Base-by-base conservation (phyloP, 257 asterid species). In the Knoxia roxburghii region DNA sequence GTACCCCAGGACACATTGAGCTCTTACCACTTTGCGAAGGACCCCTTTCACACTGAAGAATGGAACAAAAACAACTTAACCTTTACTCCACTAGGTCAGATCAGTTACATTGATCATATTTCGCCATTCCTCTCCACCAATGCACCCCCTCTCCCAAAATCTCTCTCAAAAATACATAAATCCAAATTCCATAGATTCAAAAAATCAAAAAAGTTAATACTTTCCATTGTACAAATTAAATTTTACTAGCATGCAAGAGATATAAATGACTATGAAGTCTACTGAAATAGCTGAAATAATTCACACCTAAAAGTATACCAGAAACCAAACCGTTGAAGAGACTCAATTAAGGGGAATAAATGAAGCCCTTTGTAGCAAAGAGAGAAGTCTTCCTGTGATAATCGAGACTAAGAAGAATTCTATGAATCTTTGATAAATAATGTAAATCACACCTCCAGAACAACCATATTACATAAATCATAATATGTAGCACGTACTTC, bases 401-500 rank as follows among this genome's bases (percentile, higher is more conserved):
- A 23, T 0, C 10, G 30, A 5, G 15, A 53, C 6, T 27, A 53
- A 12, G 11, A 50, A 50, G 13, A 50, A 50, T 21, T 1, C 3
- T 20, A 20, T 18, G 6, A 8, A 23, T 53, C 26, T 23, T 13
- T 24, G 59, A 23, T 9, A 26, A 52, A 52, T n/a, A 27, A 4
- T 6, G 3, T 23, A 24, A 18, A n/a, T n/a, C n/a, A n/a, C n/a
- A n/a, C n/a, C 20, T 23, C 35, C 15, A 53, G 26, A 14, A 53
- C 33, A 21, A 27, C 2, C 18, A 53, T 27, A 26, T 33, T 23
- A 53, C 15, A 10, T 9, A 53, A 53, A 53, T 8, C 33, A 24
- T 4, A 53, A 53, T 0, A 9, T 10, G 33, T 53, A 70, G 40
- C 43, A 6, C 89, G 11, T 82, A 89, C 96, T 79, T 83, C 81